Evolutionary conservation across 768 basidiomycete species (phyloP).

Genomic region (Naganishia friedmannii): DNA sequence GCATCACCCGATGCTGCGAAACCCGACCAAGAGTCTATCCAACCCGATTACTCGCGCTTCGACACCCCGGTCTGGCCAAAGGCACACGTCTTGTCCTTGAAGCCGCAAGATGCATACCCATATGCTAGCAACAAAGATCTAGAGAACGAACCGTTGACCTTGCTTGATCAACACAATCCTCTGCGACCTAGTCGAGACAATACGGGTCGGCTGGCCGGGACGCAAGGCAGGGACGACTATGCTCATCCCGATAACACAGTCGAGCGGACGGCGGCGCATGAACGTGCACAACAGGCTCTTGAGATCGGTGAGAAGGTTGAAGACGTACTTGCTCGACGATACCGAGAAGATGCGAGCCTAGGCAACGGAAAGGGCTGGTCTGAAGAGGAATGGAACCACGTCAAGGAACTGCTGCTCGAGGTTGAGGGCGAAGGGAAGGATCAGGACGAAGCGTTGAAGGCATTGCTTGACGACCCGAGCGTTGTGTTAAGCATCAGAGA

Average conservation of each 20-base stretch:
- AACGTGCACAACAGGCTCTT: not conserved
- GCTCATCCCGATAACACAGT: not conserved
- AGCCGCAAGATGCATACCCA: not conserved
- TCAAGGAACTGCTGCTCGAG: not conserved
- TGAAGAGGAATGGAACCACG: not conserved
- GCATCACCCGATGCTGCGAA: not conserved
- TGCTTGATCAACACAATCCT: constrained; percentile 15
- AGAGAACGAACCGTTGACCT: not conserved
- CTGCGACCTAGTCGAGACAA: constrained; percentile 14
- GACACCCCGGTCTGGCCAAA: constrained; percentile 24
- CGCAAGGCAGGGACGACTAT: constrained; percentile 16
- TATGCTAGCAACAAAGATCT: not conserved
- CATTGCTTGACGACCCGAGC: constrained; percentile 4
- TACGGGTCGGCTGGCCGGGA: constrained; percentile 23
- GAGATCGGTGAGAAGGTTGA: not conserved
- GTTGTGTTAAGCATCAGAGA: constrained; percentile 26
- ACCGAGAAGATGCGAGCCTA: not conserved
- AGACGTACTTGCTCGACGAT: not conserved
- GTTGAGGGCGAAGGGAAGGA: not conserved
- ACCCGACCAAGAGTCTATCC: not conserved
- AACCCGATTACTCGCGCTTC: constrained; percentile 21
- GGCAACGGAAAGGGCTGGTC: constrained; percentile 11
- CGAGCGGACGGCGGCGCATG: not conserved
- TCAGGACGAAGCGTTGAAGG: constrained; percentile 13
- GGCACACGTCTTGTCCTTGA: constrained; percentile 10